phyloP scores from a whole-genome alignment of 495 filamentous ascomycete species.

The Penicillium manginii region DNA sequence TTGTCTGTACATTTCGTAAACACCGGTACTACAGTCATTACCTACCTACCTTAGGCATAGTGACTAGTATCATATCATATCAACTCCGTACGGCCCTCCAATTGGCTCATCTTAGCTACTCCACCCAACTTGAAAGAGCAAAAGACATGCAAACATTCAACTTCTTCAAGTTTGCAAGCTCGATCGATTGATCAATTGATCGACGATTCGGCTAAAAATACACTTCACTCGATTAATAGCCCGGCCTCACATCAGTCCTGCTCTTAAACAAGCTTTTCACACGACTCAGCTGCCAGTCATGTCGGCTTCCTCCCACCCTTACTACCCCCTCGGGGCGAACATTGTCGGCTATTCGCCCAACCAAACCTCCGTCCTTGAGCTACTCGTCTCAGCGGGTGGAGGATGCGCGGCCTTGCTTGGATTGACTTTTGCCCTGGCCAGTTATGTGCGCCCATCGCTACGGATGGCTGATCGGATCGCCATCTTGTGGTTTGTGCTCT shows the following conservation, averaged over 20 bases:
- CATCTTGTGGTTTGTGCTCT: slow-evolving; percentile 70
- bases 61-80: too few species aligned
- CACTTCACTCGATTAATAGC: neutral
- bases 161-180: too few species aligned
- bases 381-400: slow-evolving; percentile 57
- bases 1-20: too few species aligned
- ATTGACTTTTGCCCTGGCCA: slow-evolving; percentile 51
- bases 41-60: too few species aligned
- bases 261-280: slow-evolving; percentile 14
- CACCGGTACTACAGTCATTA: too few species aligned
- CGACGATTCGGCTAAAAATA: neutral
- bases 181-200: neutral
- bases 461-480: slow-evolving; percentile 54
- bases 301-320: slow-evolving; percentile 59
- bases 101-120: too few species aligned
- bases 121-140: too few species aligned
- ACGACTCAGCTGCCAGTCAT: neutral
- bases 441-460: slow-evolving; percentile 50
- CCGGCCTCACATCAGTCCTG: neutral
- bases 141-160: too few species aligned
- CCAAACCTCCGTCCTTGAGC: slow-evolving; percentile 52
- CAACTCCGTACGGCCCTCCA: too few species aligned
- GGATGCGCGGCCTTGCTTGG: slow-evolving; percentile 56
- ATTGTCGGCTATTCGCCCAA: slow-evolving; percentile 68
- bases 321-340: slow-evolving; percentile 66